Conservation (phyloP, 768 basidiomycete species). For the Roridomyces roridus region DNA sequence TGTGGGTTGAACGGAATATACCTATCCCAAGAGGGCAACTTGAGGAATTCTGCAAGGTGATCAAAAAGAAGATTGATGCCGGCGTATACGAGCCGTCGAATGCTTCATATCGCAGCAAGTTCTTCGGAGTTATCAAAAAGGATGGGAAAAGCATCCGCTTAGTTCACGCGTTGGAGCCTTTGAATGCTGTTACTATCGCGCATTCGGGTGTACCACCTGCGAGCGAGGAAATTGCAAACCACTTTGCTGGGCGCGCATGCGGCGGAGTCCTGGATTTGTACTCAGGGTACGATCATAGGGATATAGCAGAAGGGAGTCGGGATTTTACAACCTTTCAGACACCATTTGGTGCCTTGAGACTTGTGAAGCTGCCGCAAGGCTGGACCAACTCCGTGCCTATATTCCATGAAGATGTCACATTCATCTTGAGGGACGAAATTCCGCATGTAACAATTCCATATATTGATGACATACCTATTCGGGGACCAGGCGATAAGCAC, state of each 20-base stretch:
- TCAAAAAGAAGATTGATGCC: conserved; percentile 27
- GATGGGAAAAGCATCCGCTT: conserved; percentile 27
- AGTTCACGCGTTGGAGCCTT: conserved; percentile 33
- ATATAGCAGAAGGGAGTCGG: conserved; percentile 27
- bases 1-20: conserved; percentile 27
- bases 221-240: conserved; percentile 18
- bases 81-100: conserved; percentile 18
- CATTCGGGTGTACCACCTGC: conserved; percentile 29
- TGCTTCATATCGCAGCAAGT: conserved; percentile 33
- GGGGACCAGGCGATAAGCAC: too few species aligned
- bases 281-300: too few species aligned
- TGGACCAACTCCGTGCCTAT: conserved; percentile 29
- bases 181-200: conserved; percentile 31
- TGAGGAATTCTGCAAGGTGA: conserved; percentile 20
- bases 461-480: conserved; percentile 19
- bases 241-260: too few species aligned
- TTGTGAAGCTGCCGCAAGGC: conserved; percentile 35
- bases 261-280: too few species aligned
- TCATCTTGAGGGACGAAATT: conserved; percentile 1
- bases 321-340: conserved; percentile 40
- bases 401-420: too few species aligned
- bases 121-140: too few species aligned
- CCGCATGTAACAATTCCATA: conserved; percentile 14
- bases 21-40: conserved; percentile 21
- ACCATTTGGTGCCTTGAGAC: conserved; percentile 26